Evolutionary conservation across 768 basidiomycete genomes (phyloP), one percentile per base, ranked within the genome.

Genomic region (Boletus barrowsii): DNA sequence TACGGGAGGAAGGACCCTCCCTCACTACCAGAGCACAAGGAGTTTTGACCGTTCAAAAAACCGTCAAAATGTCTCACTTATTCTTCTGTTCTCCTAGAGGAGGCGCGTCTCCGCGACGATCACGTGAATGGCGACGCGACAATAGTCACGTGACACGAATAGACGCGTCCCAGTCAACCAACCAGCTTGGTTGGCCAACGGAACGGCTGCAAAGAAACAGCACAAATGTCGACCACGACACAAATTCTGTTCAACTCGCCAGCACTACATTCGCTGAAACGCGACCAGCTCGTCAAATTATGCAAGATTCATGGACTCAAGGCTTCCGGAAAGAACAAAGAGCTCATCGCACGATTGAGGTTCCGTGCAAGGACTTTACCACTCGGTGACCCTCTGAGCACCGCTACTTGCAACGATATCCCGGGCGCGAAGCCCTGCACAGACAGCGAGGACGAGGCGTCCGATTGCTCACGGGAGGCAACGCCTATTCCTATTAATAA

Each of bases 161-260:
- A 3, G 32, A 43, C 59, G 58, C 53, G 60, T 29, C 46, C 26
- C 6, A 20, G 42, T 60, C 58, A 64, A 67, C 62, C 32, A 64
- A 62, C 44, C 4, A 33, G n/a, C 14, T 22, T 36, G 41, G 14
- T 45, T 45, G 35, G n/a, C 40, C 58, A 20, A 24, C 51, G 39
- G 26, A 9, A 54, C 51, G 24, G 35, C 51, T 18, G 36, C 51
- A 36, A 51, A 36, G 24, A 43, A 60, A 45, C 47, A 54, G 29
- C 36, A 22, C 49, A 26, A 35, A 86, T 87, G 85, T 82, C 84
- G 18, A 83, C 82, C 10, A 88, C 86, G 2, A 90, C 87, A 0
- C 79, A 90, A 60, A 92, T 93, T 45, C 72, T 93, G 11, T 90
- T 88, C 72, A 90, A 93, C 70, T 90, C 90, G 5, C 88, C 90